Evolutionary conservation across 371 early-diverging fungal genomes (phyloP).

Genomic region (Mortierella sp.): DNA sequence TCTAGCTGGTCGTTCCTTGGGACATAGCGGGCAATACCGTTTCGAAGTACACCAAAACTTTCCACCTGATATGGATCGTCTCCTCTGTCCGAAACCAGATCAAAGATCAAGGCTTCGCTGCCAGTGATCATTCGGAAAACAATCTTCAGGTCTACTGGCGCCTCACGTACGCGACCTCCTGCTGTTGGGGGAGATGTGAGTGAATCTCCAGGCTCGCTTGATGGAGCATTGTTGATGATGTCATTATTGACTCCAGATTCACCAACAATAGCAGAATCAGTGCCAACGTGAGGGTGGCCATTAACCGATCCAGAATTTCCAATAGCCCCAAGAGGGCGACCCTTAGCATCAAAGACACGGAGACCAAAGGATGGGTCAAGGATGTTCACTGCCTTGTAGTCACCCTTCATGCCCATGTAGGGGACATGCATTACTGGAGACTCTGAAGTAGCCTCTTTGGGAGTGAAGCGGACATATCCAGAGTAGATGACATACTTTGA

Average conservation of each 20-base stretch:
- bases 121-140: constrained; percentile 51
- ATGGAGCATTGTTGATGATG: not conserved
- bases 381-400: constrained; percentile 58
- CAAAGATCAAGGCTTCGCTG: constrained; percentile 32
- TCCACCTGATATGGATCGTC: constrained; percentile 40
- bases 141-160: constrained; percentile 16
- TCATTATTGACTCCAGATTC: not conserved
- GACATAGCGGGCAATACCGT: constrained; percentile 36
- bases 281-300: not conserved
- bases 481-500: constrained; percentile 37
- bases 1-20: constrained; percentile 45
- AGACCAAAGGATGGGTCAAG: constrained; percentile 51
- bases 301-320: not conserved
- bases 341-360: constrained; percentile 31
- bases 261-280: not conserved
- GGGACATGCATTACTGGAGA: constrained; percentile 60
- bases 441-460: constrained; percentile 9
- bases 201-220: not conserved
- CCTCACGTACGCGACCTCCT: constrained; percentile 2
- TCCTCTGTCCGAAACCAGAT: constrained; percentile 42
- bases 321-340: constrained; percentile 18
- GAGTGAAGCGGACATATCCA: constrained; percentile 45
- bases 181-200: not conserved
- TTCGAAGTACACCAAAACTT: constrained; percentile 43
- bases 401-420: constrained; percentile 67